Evolutionary conservation across 129 eudicot species (phyloP), one percentile per base, ranked within the genome.

Genomic region (Deinandra increscens): DNA sequence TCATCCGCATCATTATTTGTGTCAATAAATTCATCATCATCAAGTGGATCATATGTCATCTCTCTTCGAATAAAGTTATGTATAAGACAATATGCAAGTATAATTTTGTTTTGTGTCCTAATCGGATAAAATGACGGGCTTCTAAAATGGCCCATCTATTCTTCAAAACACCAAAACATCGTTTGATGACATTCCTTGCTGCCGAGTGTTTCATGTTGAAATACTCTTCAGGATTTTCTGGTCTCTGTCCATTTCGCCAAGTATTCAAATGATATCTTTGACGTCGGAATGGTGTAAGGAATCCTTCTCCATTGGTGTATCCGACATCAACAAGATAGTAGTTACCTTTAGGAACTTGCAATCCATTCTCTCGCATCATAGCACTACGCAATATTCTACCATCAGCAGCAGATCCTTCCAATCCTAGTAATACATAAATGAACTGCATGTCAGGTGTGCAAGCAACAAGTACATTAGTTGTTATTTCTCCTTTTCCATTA

Each of bases 281-380:
- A 5, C 79, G 46, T 66, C 74, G 42, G 26, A 31, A 75, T 53
- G 73, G 73, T 26, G 49, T 62, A 34, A 64, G 54, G 33, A 72
- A 59, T 14, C 60, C 76, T 4, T 64, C 49, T 2, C 68, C 58
- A 26, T 72, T 74, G 0, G 44, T 34, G 13, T 64, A 74, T 4
- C 55, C 64, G 12, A 0, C 79, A 64, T 74, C 72, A 1, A 64
- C 23, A 9, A 74, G 72, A 17, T 74, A 74, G 33, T 64, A 74
- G 46, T 63, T 10, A 17, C 78, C 58, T 39, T 23, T 5, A 39
- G 13, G 44, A 1, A 9, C 44, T 39, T 39, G 13, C 44, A 39
- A 39, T 39, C 44, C 13, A 39, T 4, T 66, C 0, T 66, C 56
- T 50, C 56, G 26, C 6, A 50, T 17, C 56, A 50, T 50, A 39